Base-by-base conservation (phyloP, 1,284 basidiomycete species). In the Cryptococcus hybrid region DNA sequence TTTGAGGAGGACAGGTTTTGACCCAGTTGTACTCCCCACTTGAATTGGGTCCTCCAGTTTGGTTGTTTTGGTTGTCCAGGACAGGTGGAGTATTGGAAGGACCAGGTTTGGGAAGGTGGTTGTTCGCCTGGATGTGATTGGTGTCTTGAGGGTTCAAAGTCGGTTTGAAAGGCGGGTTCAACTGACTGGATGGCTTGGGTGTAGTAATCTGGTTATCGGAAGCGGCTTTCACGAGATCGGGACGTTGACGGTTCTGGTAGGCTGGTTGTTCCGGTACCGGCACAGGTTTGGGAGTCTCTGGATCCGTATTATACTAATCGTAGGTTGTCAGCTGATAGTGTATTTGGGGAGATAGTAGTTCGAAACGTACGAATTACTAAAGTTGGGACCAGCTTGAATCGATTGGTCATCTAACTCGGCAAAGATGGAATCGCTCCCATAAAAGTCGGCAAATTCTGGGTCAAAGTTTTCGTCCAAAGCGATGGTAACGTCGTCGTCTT, bases 201-300 rank as follows among this genome's bases (percentile, higher is more conserved):
- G 38, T 49, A 12, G 18, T 37, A 49, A 13, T 8, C 47, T 34
- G 15, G 39, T 38, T 13, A 42, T 48, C 46, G 12, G 51, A 36
- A 42, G 18, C 12, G 42, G 47, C 30, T 2, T 30, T 12, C 42
- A 64, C 61, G 7, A 57, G 43, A 49, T 72, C 73, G 0, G 72
- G 74, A 5, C 74, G 70, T 44, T 72, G 68, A 7, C 74, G 71
- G 57, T 76, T 72, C 40, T 69, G 67, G 54, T 76, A 76, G 1
- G 58, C 57, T 1, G 66, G 65, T 24, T 50, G 53, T 3, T 45
- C 40, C 15, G 37, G 37, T 42, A 52, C 54, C 47, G 38, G n/a
- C 9, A 36, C 51, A 40, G 54, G 42, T 30, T 51, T 38, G 50
- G 50, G 4, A 24, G 47, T 13, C 24, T 44, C 43, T 15, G 43